phyloP scores from a whole-genome alignment of 345 rosid species.

The Murraya koenigii region DNA sequence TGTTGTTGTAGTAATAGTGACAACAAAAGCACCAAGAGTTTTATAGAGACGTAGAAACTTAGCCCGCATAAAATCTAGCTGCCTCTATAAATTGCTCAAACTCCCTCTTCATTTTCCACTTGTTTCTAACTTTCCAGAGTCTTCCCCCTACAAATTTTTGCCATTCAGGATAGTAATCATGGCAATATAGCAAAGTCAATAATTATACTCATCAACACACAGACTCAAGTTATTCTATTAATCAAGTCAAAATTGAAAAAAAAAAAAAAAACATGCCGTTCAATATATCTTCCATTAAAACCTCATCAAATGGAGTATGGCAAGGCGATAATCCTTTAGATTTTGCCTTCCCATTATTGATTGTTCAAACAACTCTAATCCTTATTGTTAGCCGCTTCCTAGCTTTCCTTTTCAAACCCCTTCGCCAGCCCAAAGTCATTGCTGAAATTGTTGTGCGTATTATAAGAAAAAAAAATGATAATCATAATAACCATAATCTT shows the following conservation, averaged over 20 bases:
- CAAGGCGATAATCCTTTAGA: constrained; percentile 87
- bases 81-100: constrained; percentile 1
- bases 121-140: neutral
- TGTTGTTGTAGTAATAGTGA: too few relatives aligned
- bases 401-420: constrained; percentile 78
- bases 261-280: constrained; percentile 29
- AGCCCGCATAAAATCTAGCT: too few relatives aligned
- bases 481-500: too few relatives aligned
- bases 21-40: neutral
- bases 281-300: constrained; percentile 64
- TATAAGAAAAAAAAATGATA: too few relatives aligned
- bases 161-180: neutral
- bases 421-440: constrained; percentile 92
- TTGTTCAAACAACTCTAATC: constrained; percentile 66
- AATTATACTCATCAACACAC: too few relatives aligned
- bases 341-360: constrained; percentile 78
- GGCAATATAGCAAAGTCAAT: neutral
- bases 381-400: constrained; percentile 59
- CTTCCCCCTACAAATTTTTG: neutral
- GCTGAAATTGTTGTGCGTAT: constrained; percentile 76
- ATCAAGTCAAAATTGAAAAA: too few relatives aligned
- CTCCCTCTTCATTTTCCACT: neutral
- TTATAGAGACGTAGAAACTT: neutral
- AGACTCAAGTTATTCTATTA: too few relatives aligned
- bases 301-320: constrained; percentile 84